Base-by-base conservation (phyloP, 192 early-diverging fungal genomes). In the Backusella macrospora region DNA sequence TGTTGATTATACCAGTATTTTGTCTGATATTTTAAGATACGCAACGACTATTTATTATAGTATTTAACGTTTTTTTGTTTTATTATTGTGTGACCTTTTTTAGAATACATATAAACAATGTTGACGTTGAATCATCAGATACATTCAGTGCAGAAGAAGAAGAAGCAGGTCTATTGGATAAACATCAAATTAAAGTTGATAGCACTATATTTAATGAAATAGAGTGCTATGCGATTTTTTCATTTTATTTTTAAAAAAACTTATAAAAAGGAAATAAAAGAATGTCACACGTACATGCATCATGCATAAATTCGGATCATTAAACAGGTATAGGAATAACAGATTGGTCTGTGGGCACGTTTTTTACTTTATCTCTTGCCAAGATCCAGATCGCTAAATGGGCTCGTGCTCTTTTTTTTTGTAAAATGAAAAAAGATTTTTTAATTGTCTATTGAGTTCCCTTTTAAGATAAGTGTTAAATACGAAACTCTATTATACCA, bases 41-140 rank as follows among this genome's bases (percentile, higher is more conserved):
- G 15, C 80, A 86, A 29, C 86, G 83, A 83, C 68, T 77, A 7
- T 87, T 89, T 49, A 66, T 86, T 43, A 49, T 72, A 3, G 52
- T 71, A 2, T 76, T 83, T 67, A 10, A 8, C 18, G 8, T 0
- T 55, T 55, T 12, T 9, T 23, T 83, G 6, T n/a, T 79, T 14
- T 78, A 73, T 5, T 71, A 86, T 23, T 65, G 81, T 2, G 73
- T 83, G 26, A 76, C 81, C 37, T 14, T 87, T 43, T 55, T 86
- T 38, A 71, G 73, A 3, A 77, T 62, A 74, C 1, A 75, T 46
- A 65, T 68, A 40, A 71, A 78, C 16, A 77, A 66, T n/a, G 73
- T 65, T 38, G 78, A 73, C 26, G 77, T 71, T 14, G 83, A 84
- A 8, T 46, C 67, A 9, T 71, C 79, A 15, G 82, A 79, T 15